Evolutionary conservation across 257 asterid species (phyloP).

Genomic region (Mitragyna speciosa): DNA sequence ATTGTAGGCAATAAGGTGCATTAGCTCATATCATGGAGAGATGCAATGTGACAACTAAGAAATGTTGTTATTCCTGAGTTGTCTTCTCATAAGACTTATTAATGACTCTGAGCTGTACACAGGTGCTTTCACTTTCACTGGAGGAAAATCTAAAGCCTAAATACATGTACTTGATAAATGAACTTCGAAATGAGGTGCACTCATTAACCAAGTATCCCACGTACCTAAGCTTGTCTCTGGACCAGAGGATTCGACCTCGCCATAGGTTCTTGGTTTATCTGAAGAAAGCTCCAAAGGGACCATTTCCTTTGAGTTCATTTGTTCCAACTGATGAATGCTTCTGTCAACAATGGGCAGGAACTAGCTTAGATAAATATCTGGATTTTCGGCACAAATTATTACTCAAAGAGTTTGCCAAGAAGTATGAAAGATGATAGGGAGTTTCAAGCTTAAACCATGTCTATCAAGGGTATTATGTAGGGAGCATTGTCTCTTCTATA

Average conservation of each 20-base stretch:
- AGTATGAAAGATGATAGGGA: conserved; percentile 59
- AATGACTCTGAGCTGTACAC: conserved; percentile 23
- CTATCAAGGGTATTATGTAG: neutral
- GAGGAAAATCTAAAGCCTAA: conserved; percentile 90
- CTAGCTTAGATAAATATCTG: conserved; percentile 77
- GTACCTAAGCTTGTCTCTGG: conserved; percentile 86
- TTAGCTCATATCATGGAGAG: neutral
- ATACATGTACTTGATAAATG: conserved; percentile 84
- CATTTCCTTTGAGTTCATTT: conserved; percentile 87
- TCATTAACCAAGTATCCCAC: conserved; percentile 82
- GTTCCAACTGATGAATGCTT: conserved; percentile 89
- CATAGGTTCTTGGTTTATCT: conserved; percentile 79
- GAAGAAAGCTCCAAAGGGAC: conserved; percentile 91
- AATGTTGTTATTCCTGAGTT: neutral
- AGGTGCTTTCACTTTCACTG: conserved; percentile 88
- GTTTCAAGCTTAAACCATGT: conserved; percentile 3
- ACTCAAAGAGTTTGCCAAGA: conserved; percentile 77
- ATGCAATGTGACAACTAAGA: neutral
- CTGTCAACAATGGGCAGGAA: conserved; percentile 97
- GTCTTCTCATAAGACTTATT: conserved; percentile 2
- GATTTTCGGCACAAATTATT: conserved; percentile 82
- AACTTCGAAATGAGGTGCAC: conserved; percentile 80
- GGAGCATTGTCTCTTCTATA: neutral
- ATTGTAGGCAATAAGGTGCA: neutral
- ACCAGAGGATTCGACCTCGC: conserved; percentile 96